These are phyloP conservation scores for Nannizziopsis barbatae DNA, from an alignment of 2,329 filamentous ascomycete species.

Conservation along the genomic window DNA sequence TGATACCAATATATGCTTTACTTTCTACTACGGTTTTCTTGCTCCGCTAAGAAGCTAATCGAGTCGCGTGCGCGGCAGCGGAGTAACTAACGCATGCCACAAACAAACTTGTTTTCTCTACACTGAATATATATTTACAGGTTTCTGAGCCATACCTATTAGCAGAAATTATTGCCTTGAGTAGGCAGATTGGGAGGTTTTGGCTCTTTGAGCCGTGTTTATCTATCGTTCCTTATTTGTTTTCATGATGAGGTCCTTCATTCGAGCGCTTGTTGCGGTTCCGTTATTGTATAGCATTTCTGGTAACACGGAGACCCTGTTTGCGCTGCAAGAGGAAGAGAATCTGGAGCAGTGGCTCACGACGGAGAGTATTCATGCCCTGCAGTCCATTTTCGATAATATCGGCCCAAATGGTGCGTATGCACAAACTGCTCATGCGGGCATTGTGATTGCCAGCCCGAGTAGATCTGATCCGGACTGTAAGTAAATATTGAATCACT, in stretches of 20 bases:
- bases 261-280: background rate
- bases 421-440: constrained; percentile 39
- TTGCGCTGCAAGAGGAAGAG: constrained; percentile 3
- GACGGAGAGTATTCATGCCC: constrained; percentile 38
- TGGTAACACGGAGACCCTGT: background rate
- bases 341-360: constrained; percentile 23
- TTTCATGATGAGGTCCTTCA: background rate
- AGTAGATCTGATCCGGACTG: constrained; percentile 45
- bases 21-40: too few species aligned
- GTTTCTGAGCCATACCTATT: too few species aligned
- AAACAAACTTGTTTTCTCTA: too few species aligned
- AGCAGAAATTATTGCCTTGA: too few species aligned
- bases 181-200: too few species aligned
- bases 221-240: background rate
- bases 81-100: too few species aligned
- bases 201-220: too few species aligned
- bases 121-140: too few species aligned
- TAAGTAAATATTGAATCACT: constrained; percentile 23
- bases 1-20: too few species aligned
- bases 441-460: constrained; percentile 48
- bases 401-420: constrained; percentile 44
- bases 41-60: too few species aligned
- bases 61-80: too few species aligned
- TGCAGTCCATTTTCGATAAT: constrained; percentile 47
- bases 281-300: constrained; percentile 1